Conservation (phyloP, 768 basidiomycete genomes). For the Rhodotorula taiwanensis region DNA sequence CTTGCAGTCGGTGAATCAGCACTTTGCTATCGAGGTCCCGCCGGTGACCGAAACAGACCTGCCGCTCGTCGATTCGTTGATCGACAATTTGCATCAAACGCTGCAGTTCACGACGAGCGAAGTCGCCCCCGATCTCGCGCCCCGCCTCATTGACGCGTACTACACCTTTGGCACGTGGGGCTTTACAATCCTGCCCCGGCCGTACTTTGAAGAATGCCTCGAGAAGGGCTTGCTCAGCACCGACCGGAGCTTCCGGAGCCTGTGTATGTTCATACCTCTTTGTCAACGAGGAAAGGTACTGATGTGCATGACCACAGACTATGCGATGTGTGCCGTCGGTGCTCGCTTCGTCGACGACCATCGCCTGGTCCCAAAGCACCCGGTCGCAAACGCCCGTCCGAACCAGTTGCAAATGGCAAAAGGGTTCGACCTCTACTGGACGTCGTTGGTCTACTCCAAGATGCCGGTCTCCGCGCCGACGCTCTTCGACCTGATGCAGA, state of each 20-base stretch:
- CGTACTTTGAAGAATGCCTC: constrained; percentile 57
- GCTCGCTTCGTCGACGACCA: constrained; percentile 58
- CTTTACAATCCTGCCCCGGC: constrained; percentile 65
- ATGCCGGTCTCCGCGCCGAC: not conserved
- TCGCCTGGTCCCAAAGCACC: constrained; percentile 47
- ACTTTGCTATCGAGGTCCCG: not conserved
- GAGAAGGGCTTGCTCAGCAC: constrained; percentile 51
- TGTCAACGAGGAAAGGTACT: too few species aligned
- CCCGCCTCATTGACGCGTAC: constrained; percentile 56
- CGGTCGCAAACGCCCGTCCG: constrained; percentile 44
- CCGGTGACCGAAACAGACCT: not conserved
- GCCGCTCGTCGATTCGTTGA: constrained; percentile 8
- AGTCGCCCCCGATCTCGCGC: constrained; percentile 59
- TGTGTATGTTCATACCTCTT: constrained; percentile 32
- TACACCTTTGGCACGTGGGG: constrained; percentile 54
- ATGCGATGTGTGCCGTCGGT: constrained; percentile 66
- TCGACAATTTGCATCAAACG: constrained; percentile 26
- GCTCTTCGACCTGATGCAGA: constrained; percentile 32
- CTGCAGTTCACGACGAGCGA: constrained; percentile 32
- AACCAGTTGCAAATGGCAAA: not conserved
- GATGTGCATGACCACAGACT: constrained; percentile 43
- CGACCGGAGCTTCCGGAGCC: constrained; percentile 54
- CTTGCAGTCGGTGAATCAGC: constrained; percentile 12
- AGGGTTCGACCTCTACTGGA: constrained; percentile 6
- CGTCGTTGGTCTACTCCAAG: not conserved